Conservation (phyloP, 768 basidiomycete genomes). For the Termitomyces sp. region DNA sequence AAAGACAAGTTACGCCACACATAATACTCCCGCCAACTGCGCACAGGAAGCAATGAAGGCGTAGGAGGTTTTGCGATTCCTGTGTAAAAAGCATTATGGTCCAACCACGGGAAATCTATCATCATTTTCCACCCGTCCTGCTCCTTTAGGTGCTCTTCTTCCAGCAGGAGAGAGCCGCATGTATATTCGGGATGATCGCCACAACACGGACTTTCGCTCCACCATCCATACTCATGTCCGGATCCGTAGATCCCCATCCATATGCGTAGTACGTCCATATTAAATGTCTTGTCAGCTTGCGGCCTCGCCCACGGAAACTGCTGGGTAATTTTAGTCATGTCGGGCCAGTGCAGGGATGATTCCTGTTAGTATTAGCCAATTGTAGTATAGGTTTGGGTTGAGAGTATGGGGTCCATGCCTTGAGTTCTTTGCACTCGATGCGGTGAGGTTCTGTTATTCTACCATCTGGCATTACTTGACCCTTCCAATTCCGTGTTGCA, state of each 20-base stretch:
- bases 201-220: conserved; percentile 29
- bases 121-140: conserved; percentile 37
- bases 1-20: conserved; percentile 43
- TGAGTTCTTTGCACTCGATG: conserved; percentile 1
- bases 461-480: background rate
- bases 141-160: conserved; percentile 27
- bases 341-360: conserved; percentile 1
- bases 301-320: conserved; percentile 25
- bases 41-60: conserved; percentile 21
- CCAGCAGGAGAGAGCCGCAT: conserved; percentile 32
- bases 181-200: conserved; percentile 21
- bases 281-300: conserved; percentile 19
- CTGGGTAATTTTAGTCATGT: conserved; percentile 19
- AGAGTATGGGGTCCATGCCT: background rate
- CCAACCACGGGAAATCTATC: conserved; percentile 30
- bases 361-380: background rate
- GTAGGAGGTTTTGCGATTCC: conserved; percentile 24
- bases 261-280: conserved; percentile 16
- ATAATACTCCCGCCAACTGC: conserved; percentile 45
- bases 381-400: background rate
- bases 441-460: background rate
- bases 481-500: background rate
- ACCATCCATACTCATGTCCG: conserved; percentile 37
- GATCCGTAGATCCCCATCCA: conserved; percentile 31
- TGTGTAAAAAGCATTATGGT: conserved; percentile 22